Evolutionary conservation across 768 basidiomycete species (phyloP), one percentile per base, ranked within the genome.

Genomic region (Hydnomerulius pinastri): DNA sequence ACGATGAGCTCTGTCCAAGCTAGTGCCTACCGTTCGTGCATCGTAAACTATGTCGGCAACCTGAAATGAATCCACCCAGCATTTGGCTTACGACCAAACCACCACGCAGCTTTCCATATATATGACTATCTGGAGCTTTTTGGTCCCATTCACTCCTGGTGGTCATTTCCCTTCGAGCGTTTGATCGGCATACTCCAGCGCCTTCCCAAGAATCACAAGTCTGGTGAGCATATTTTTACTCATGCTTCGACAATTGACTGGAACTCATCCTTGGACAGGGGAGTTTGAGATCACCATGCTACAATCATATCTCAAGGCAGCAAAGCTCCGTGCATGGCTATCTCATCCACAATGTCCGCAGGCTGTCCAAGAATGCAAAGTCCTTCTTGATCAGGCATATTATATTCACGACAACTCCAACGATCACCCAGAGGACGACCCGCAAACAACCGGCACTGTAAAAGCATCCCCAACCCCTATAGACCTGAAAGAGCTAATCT

Each of bases 131-230:
- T 73, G 0, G 9, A 55, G 0, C 53, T 65, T 2, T 74, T 73
- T 48, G 69, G 75, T 0, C 73, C 72, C n/a, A 57, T 69, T 0
- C 59, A 62, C 33, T 63, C 63, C 1, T 77, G 71, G 75, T 75
- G 72, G 70, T 57, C 61, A 2, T 76, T 70, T 50, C 71, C 69
- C 0, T 73, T 69, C 37, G 71, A 77, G 45, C 44, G 60, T 0
- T 48, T 70, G 10, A 75, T 76, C 42, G 69, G 74, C 0, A 62
- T 55, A 30, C 51, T 77, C 1, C 73, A 77, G 38, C 38, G 54
- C 1, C 57, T 73, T 10, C 39, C 55, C 5, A 71, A 55, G 0
- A 77, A 76, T 48, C 50, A 68, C 37, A 57, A 63, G 13, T 46
- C 57, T 48, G 68, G 71, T 52, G 38, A 12, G 49, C 38, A 36